Conservation (phyloP, 768 basidiomycete species). For the Sporobolomyces pararoseus region DNA sequence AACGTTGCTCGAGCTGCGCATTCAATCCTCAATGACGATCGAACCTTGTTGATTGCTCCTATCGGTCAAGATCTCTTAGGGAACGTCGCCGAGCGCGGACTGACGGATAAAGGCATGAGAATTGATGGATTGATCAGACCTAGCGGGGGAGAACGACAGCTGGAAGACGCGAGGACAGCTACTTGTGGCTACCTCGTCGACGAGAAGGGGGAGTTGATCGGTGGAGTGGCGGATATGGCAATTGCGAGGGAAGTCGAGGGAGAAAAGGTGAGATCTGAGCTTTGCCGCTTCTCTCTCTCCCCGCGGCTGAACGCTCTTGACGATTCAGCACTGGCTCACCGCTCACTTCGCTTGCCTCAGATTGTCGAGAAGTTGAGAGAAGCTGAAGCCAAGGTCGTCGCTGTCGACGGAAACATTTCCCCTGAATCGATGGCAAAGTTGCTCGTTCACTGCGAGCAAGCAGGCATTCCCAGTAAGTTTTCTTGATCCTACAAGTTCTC, state of each 20-base stretch:
- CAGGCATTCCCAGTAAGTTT: conserved; percentile 23
- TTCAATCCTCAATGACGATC: conserved; percentile 48
- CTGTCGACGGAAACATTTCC: conserved; percentile 72
- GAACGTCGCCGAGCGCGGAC: conserved; percentile 60
- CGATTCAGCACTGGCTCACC: too few species aligned
- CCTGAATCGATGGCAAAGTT: conserved; percentile 17
- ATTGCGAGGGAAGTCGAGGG: conserved; percentile 55
- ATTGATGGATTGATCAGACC: conserved; percentile 65
- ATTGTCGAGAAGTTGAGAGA: conserved; percentile 56
- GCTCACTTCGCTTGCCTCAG: too few species aligned
- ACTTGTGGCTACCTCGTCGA: conserved; percentile 85
- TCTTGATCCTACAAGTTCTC: background rate
- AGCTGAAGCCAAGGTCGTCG: conserved; percentile 60
- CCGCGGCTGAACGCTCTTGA: too few species aligned
- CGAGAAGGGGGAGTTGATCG: conserved; percentile 62
- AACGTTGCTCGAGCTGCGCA: conserved; percentile 90
- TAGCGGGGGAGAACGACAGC: conserved; percentile 44
- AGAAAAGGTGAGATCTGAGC: conserved; percentile 38
- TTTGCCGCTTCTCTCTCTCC: too few species aligned
- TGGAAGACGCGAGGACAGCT: conserved; percentile 56
- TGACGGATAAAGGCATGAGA: conserved; percentile 65
- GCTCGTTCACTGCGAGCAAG: conserved; percentile 17
- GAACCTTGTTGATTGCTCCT: conserved; percentile 66
- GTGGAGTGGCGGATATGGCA: conserved; percentile 91
- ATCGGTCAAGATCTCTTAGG: conserved; percentile 77